Conservation (phyloP, 345 rosid genomes). For the Gossypium rotundifolium region DNA sequence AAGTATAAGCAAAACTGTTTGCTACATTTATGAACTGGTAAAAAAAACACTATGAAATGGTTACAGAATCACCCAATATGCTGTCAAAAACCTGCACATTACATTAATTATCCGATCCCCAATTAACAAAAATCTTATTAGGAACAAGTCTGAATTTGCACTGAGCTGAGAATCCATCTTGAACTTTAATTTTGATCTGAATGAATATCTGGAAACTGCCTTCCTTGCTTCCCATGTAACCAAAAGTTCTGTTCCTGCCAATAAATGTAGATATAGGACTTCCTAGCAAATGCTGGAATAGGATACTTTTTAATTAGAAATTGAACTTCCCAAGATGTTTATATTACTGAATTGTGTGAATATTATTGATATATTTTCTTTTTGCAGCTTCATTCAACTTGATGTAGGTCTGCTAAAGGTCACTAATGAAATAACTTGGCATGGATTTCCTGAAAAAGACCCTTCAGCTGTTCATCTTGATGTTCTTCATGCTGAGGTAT, state of each 20-base stretch:
- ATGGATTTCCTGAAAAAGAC: constrained; percentile 80
- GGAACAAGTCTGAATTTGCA: background rate
- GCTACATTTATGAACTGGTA: background rate
- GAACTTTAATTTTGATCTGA: background rate
- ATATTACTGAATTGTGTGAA: background rate
- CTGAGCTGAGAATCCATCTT: background rate
- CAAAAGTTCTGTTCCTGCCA: background rate
- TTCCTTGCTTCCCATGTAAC: background rate
- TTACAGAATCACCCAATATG: background rate
- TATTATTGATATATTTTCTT: constrained; percentile 5
- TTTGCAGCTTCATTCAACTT: constrained; percentile 86
- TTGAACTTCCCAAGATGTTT: background rate
- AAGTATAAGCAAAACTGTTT: background rate
- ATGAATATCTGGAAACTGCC: background rate
- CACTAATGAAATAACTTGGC: constrained; percentile 90
- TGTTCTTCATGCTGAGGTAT: constrained; percentile 94
- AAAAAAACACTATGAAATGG: background rate
- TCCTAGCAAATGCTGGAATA: background rate
- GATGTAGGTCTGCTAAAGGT: constrained; percentile 88
- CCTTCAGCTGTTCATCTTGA: constrained; percentile 91
- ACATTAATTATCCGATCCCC: background rate
- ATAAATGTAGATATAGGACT: background rate
- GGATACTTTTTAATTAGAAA: background rate
- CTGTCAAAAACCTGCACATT: background rate
- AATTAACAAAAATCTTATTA: background rate